Evolutionary conservation across 2,329 filamentous ascomycete species (phyloP).

Genomic region (Aureobasidium sp.): DNA sequence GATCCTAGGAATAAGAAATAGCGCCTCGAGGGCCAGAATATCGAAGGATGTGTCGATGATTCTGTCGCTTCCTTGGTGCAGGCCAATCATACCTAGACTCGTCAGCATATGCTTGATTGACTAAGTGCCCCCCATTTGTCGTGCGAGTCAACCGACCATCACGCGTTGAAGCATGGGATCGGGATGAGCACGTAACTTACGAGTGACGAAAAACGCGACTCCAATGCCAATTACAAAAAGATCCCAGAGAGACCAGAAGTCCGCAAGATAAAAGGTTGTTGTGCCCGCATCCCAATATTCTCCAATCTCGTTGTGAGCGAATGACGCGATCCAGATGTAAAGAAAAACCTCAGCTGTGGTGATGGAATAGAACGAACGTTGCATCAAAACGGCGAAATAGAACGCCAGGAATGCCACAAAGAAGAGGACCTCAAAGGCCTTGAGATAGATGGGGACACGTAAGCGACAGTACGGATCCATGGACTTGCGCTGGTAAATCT

Average conservation of each 20-base stretch:
- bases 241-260: constrained; percentile 70
- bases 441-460: constrained; percentile 75
- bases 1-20: constrained; percentile 84
- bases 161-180: background rate
- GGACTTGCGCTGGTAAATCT: constrained; percentile 61
- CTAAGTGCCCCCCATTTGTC: background rate
- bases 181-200: constrained; percentile 44
- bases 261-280: constrained; percentile 74
- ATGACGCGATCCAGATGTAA: constrained; percentile 80
- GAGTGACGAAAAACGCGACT: constrained; percentile 58
- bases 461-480: constrained; percentile 69
- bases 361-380: constrained; percentile 55
- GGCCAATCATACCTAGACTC: constrained; percentile 42
- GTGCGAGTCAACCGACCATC: background rate
- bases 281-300: constrained; percentile 82
- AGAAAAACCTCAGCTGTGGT: constrained; percentile 64
- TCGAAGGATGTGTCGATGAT: constrained; percentile 80
- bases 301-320: constrained; percentile 74
- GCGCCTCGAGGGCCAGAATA: constrained; percentile 77
- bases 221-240: constrained; percentile 30
- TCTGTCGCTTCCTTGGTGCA: constrained; percentile 51
- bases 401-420: constrained; percentile 68
- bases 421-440: constrained; percentile 76
- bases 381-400: constrained; percentile 80
- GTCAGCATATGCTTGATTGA: background rate